Evolutionary conservation across 371 early-diverging fungal genomes (phyloP), one percentile per base, ranked within the genome.

Genomic region (Apophysomyces variabilis): DNA sequence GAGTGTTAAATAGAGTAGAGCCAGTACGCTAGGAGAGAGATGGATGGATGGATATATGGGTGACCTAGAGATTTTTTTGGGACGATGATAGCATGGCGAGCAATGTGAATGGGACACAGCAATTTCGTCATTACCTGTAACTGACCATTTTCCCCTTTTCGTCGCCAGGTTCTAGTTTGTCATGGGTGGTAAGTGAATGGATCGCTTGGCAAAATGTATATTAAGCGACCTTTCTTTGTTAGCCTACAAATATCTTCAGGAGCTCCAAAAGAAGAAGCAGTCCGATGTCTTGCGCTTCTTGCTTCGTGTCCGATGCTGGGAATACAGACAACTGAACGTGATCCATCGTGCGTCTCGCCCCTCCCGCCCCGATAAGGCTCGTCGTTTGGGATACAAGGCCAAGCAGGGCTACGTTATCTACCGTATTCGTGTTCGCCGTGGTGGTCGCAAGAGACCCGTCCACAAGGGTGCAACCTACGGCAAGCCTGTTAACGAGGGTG

Each of bases 381-480:
- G 99, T 77, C 96, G 96, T 75, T 89, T 99, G 66, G 99, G 99
- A 64, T 99, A 99, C 94, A 98, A 96, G 85, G 96, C 96, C 83
- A 99, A 99, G 91, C 96, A 96, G 86, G 99, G 99, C 72, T 96
- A 92, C 80, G 95, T 95, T 70, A 90, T 98, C 87, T 99, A 96
- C 93, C 92, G 98, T 72, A 90, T 98, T 78, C 95, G 99, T 75
- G 95, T 99, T 72, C 96, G 98, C 78, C 97, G 99, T 82, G 99
- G 99, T 87, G 92, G 93, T 79, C 95, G 98, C 87, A 96, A 96
- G 90, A 87, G 97, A 80, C 93, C 90, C 69, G 95, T 90, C 71
- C 90, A 90, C 85, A 99, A 99, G 91, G 99, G 99, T 87, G 95
- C 94, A 71, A 95, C 95, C 67, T 94, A 91, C 83, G 99, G 99